Evolutionary conservation across 345 rosid genomes (phyloP), one percentile per base, ranked within the genome.

Genomic region (Trapa incisa): DNA sequence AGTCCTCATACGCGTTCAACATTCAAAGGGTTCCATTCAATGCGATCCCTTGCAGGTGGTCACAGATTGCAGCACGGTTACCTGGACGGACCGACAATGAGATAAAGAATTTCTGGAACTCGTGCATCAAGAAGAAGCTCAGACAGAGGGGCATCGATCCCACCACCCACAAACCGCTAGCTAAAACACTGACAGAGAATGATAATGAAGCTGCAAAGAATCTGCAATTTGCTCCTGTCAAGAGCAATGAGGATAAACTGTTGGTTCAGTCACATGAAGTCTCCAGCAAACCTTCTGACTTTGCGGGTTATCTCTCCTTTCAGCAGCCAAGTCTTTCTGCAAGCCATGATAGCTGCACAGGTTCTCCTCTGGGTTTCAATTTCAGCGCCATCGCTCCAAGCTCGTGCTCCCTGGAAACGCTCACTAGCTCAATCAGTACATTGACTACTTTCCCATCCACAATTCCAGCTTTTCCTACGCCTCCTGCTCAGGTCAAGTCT

Each of bases 11-110:
- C 29, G 43, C 43, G 43, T 3, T 41, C 43, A 41, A 41, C 7
- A 32, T 58, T 11, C 32, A 29, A 2, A 15, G 4, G 63, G 11
- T 58, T 54, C 58, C 39, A 42, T 42, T 37, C 13, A 5, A 4
- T 77, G 48, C 29, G 29, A 15, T 36, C 50, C 54, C 38, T 69
- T 17, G 54, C 76, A 86, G 91, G 72, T 86, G 91, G 91, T 86
- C 88, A 14, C 88, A 86, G 79, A 86, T 86, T 73, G 91, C 91
- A 14, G 75, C 87, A 8, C 84, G 73, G 68, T 77, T 86, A 47
- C 91, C 87, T 0, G 91, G 91, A 70, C 77, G 88, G 70, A 86
- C 91, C 0, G 88, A 86, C 63, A 84, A 86, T 63, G 88, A 86
- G 75, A 86, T 86, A 45, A 86, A 86, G 75, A 86, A 86, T 70